These are phyloP conservation scores for Gloeostereum incarnatum DNA, from an alignment of 768 basidiomycete genomes.

Conservation along the genomic window DNA sequence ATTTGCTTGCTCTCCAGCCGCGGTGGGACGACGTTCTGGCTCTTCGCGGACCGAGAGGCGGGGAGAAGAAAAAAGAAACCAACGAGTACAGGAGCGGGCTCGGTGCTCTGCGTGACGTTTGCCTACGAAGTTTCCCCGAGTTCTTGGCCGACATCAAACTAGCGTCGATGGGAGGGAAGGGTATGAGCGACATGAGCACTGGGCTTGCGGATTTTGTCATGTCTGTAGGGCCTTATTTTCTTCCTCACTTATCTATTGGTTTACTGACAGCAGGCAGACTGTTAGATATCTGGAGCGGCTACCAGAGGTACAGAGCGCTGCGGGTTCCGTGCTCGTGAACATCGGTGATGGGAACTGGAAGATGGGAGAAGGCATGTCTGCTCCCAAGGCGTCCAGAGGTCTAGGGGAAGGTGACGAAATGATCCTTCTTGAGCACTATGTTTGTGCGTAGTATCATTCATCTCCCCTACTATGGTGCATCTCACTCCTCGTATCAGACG, in stretches of 20 bases:
- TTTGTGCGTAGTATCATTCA: conserved; percentile 50
- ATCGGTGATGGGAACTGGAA: conserved; percentile 89
- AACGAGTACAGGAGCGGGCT: conserved; percentile 72
- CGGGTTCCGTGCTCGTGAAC: conserved; percentile 51
- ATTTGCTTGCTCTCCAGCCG: conserved; percentile 43
- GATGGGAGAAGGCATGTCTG: conserved; percentile 77
- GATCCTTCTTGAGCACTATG: conserved; percentile 64
- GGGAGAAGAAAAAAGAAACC: conserved; percentile 27
- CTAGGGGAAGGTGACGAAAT: conserved; percentile 45
- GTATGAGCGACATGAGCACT: conserved; percentile 51
- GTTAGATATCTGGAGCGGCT: conserved; percentile 61
- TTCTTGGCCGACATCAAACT: conserved; percentile 73
- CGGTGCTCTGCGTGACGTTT: conserved; percentile 53
- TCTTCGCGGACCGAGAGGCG: conserved; percentile 32
- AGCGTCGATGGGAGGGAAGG: conserved; percentile 33
- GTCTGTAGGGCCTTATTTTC: conserved; percentile 32
- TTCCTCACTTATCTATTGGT: neutral
- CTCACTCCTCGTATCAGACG: conserved; percentile 32
- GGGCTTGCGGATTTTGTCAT: conserved; percentile 54
- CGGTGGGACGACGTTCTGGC: conserved; percentile 62
- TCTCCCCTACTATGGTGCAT: conserved; percentile 1
- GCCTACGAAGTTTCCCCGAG: conserved; percentile 78
- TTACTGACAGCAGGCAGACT: conserved; percentile 30
- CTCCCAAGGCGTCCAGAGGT: conserved; percentile 40
- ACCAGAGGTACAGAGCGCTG: conserved; percentile 62